Percentiles rank a stretch among this genome's conserved stretches.
Evolutionary conservation across 257 asterid genomes (phyloP).

Genomic region (Nemophila menziesii): DNA sequence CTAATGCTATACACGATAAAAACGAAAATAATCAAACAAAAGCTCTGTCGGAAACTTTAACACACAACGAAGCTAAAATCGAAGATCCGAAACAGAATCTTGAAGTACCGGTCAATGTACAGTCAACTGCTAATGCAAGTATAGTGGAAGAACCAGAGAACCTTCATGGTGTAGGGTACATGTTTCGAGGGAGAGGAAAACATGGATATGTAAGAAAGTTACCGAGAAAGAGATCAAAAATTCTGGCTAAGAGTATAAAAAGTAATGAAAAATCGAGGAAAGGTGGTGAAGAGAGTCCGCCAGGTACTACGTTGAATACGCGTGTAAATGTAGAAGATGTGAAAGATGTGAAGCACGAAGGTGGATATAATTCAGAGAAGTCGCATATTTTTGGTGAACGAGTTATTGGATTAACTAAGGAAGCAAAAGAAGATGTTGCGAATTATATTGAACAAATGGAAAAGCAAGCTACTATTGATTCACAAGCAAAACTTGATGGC

Average conservation of each 20-base stretch:
- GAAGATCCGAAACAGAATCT: slow-evolving; percentile 25
- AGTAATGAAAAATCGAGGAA: slow-evolving; percentile 7
- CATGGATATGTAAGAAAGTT: slow-evolving; percentile 16
- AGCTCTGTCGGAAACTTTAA: slow-evolving; percentile 22
- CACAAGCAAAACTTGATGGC: slow-evolving; percentile 13
- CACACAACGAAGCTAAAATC: slow-evolving; percentile 28
- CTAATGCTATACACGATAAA: slow-evolving; percentile 6
- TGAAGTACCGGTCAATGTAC: slow-evolving; percentile 19
- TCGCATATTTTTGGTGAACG: neutral
- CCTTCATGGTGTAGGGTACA: slow-evolving; percentile 4
- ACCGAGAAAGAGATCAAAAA: slow-evolving; percentile 32
- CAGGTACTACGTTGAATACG: slow-evolving; percentile 5
- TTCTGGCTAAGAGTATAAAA: slow-evolving; percentile 9
- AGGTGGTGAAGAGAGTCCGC: slow-evolving; percentile 6
- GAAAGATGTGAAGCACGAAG: slow-evolving; percentile 7
- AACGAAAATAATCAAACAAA: slow-evolving; percentile 18
- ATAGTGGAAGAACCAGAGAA: slow-evolving; percentile 18
- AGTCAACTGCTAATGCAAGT: slow-evolving; percentile 13
- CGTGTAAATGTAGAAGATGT: slow-evolving; percentile 2
- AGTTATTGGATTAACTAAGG: slow-evolving; percentile 1
- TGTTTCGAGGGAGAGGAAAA: slow-evolving; percentile 17
- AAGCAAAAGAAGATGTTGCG: slow-evolving; percentile 1
- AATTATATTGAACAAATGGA: slow-evolving; percentile 4
- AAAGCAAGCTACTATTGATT: slow-evolving; percentile 8
- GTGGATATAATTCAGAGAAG: neutral